Evolutionary conservation across 257 asterid species (phyloP), one percentile per base, ranked within the genome.

Genomic region (Craterostigma plantagineum): DNA sequence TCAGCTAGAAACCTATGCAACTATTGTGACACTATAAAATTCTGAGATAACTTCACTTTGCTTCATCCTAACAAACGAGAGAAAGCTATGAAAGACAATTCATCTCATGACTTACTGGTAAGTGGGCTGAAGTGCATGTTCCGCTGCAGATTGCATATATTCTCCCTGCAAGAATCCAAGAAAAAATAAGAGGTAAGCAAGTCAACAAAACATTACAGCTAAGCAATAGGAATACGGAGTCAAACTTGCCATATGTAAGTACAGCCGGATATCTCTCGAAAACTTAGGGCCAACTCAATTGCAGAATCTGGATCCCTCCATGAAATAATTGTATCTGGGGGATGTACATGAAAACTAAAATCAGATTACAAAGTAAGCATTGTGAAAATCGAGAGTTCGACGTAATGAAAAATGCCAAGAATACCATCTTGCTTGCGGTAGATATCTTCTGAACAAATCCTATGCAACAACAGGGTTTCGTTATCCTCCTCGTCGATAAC

Each of bases 261-360:
- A 86, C 99, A 90, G 42, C 99, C 99, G 14, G 84, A 65, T 9
- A 79, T 68, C 77, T 90, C 96, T 65, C 83, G 99, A 67, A 90
- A 90, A 82, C 99, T 90, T 55, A 90, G 99, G 46, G 99, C 99
- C 63, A 90, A 65, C 56, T 90, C 99, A 38, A 91, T 79, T 46
- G 92, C 67, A 65, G 60, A 65, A 54, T 83, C 96, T 33, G 91
- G 91, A 75, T 90, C 99, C 72, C 82, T 69, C 99, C 99, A 90
- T 7, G 96, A 90, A 57, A 90, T 83, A 55, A 90, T 83, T 52
- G 99, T 90, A 54, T 77, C 99, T 90, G 68, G 34, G 30, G 34
- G 10, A 18, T 30, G 14, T n/a, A 11, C 45, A 12, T 8, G 16
- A 41, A 41, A 8, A n/a, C 15, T 8, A 41, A 41, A 41, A n/a